phyloP scores from a whole-genome alignment of 2,329 filamentous ascomycete genomes.

The Calonectria hawksworthii region DNA sequence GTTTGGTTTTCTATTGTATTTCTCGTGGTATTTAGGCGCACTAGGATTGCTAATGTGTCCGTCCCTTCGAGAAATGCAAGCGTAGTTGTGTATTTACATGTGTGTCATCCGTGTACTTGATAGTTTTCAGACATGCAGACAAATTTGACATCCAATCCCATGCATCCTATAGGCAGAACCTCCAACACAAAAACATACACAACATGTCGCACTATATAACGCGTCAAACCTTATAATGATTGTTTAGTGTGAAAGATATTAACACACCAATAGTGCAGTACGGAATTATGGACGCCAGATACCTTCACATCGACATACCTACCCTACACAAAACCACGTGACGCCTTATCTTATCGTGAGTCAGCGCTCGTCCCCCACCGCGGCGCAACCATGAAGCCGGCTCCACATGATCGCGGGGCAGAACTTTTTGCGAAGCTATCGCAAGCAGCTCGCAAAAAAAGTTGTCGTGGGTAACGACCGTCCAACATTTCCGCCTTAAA shows the following conservation, averaged over 20 bases:
- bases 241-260: background rate
- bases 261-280: background rate
- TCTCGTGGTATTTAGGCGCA: background rate
- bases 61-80: background rate
- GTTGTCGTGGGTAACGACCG: slow-evolving; percentile 31
- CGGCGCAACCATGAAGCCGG: slow-evolving; percentile 39
- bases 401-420: slow-evolving; percentile 49
- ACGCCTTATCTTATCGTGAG: slow-evolving; percentile 29
- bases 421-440: slow-evolving; percentile 51
- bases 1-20: background rate
- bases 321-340: slow-evolving; percentile 38
- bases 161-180: background rate
- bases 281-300: background rate
- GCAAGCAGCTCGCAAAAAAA: slow-evolving; percentile 43
- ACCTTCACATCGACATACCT: background rate
- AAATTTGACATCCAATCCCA: background rate
- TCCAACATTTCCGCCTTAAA: slow-evolving; percentile 40
- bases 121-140: background rate
- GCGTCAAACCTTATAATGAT: background rate
- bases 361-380: slow-evolving; percentile 46
- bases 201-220: background rate
- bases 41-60: background rate
- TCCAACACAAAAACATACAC: background rate
- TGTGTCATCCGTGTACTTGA: background rate
- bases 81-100: background rate